Evolutionary conservation across 208 protist genomes (phyloP).

Genomic region (Acanthamoeba divionensis): DNA sequence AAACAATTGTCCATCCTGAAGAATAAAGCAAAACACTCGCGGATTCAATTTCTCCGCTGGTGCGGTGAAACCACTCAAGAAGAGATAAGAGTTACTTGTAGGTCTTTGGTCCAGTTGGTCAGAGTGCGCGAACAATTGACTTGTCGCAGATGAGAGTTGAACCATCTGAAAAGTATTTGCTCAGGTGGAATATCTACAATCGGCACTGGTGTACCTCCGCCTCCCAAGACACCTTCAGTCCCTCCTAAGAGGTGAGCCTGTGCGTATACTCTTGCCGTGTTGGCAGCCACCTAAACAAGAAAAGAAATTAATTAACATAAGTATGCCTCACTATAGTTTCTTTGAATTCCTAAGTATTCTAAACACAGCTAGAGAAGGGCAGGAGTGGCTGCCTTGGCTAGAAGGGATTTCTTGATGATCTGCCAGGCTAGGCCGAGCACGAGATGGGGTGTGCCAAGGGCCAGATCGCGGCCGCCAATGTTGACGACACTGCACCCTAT

Average conservation of each 20-base stretch:
- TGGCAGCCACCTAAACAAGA: too few species aligned
- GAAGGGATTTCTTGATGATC: conserved; percentile 80
- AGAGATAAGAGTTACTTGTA: conserved; percentile 59
- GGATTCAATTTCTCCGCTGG: conserved; percentile 57
- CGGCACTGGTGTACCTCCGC: too few species aligned
- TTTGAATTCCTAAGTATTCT: too few species aligned
- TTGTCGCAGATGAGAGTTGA: conserved; percentile 84
- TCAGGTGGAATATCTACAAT: conserved; percentile 78
- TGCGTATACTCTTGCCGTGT: conserved; percentile 79
- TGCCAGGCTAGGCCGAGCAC: conserved; percentile 88
- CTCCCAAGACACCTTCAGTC: too few species aligned
- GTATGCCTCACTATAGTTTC: too few species aligned
- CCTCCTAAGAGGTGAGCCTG: conserved; percentile 58
- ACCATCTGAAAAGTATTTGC: conserved; percentile 83
- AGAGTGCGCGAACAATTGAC: conserved; percentile 73
- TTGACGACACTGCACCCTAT: conserved; percentile 86
- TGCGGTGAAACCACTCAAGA: conserved; percentile 82
- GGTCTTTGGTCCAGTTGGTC: conserved; percentile 81
- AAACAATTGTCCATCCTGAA: neutral
- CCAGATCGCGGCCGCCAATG: conserved; percentile 80
- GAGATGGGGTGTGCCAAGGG: conserved; percentile 69
- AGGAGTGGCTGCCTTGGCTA: conserved; percentile 76
- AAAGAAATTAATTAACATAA: too few species aligned
- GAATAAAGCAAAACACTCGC: conserved; percentile 57
- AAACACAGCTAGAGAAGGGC: too few species aligned